A percentile compares a stretch with the other conserved stretches of the same genome.
These are phyloP conservation scores for Ganoderma boninense DNA, from an alignment of 1,284 basidiomycete species.

Conservation along the genomic window DNA sequence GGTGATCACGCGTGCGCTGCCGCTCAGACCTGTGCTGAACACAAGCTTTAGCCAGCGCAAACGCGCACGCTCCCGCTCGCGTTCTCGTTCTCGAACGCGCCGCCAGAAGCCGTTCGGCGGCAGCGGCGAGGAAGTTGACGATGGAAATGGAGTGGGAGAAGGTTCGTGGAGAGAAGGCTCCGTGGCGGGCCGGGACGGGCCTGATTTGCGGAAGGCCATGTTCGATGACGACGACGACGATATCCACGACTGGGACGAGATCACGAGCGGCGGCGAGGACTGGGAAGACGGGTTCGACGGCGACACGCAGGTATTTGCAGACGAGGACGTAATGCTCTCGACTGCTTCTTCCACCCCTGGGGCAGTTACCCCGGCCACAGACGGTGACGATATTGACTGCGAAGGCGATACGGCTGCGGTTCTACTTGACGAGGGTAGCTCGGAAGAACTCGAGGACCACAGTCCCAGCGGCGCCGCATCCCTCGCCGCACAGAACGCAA, in stretches of 20 bases:
- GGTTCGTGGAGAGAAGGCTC: slow-evolving; percentile 21
- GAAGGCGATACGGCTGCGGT: slow-evolving; percentile 18
- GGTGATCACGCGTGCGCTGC: slow-evolving; percentile 23
- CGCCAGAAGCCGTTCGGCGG: slow-evolving; percentile 8
- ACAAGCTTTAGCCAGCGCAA: slow-evolving; percentile 26
- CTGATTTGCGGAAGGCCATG: slow-evolving; percentile 57
- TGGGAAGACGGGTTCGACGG: slow-evolving; percentile 36
- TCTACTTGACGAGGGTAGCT: slow-evolving; percentile 28
- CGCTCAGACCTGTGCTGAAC: slow-evolving; percentile 25
- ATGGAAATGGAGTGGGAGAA: slow-evolving; percentile 22
- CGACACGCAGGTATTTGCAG: slow-evolving; percentile 34
- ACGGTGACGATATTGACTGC: slow-evolving; percentile 23
- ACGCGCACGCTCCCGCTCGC: slow-evolving; percentile 9
- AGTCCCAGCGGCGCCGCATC: slow-evolving; percentile 27
- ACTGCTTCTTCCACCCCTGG: slow-evolving; percentile 42
- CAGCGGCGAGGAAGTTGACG: slow-evolving; percentile 24
- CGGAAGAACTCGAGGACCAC: slow-evolving; percentile 29
- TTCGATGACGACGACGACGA: slow-evolving; percentile 27
- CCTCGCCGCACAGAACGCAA: slow-evolving; percentile 45
- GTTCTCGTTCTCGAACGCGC: neutral
- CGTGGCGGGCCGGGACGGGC: slow-evolving; percentile 36
- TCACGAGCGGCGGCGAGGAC: slow-evolving; percentile 59
- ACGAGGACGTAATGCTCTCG: slow-evolving; percentile 26
- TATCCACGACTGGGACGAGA: slow-evolving; percentile 44
- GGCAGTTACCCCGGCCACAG: slow-evolving; percentile 40